Evolutionary conservation across 179 eudicot species (phyloP), one percentile per base, ranked within the genome.

Genomic region (Silene coronaria): DNA sequence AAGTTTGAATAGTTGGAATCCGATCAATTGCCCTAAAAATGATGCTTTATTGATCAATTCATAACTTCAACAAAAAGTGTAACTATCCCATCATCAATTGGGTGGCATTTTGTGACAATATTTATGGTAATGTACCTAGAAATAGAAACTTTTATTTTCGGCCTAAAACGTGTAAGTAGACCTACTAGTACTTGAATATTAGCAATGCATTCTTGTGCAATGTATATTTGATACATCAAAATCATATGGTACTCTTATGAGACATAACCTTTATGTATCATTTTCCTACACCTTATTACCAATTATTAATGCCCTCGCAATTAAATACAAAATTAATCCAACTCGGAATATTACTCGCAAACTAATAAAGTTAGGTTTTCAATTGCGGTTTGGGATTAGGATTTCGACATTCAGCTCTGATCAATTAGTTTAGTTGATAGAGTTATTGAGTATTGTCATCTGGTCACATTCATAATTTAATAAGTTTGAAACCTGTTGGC

Each of bases 161-260:
- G 48, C 72, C 72, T 69, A 69, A 69, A 69, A 24, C 32, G 72
- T 69, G 58, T 69, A 69, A 27, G 74, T 17, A 6, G 74, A 71
- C 74, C 74, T 26, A 71, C 62, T 8, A 71, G 63, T 71, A 71
- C 63, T 34, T 42, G 2, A 71, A 71, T 28, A 14, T 27, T 11
- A 26, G 4, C 24, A 27, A n/a, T 46, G 8, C 8, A 10, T 71
- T 53, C 21, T 53, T 51, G 62, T 71, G 62, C 62, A 53, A 71
- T 71, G 64, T 22, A 30, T 55, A 61, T 53, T n/a, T 4, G 46
- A 28, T 53, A n/a, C 24, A 71, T 51, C 74, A 27, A 16, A 53
- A 71, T 55, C 64, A 28, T 3, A 16, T 51, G 62, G 13, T 60
- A 26, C 46, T 16, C 3, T 28, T 19, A 32, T 67, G 71, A 38